phyloP scores from a whole-genome alignment of 208 protist genomes.

The Leishmania mexicana region DNA sequence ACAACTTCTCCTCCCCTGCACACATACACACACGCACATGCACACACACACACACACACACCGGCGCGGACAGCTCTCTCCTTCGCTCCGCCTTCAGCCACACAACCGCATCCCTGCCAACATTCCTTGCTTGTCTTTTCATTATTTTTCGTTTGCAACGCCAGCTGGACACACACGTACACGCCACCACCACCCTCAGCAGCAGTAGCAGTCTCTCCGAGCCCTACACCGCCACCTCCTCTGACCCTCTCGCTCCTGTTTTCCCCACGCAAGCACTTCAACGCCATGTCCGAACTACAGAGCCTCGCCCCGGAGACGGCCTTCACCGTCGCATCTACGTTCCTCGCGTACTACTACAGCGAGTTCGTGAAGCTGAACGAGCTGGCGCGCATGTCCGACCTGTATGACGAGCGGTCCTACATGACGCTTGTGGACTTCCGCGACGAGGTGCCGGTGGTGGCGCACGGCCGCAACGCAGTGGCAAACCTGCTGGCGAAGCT shows the following conservation, averaged over 20 bases:
- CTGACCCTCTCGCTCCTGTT: neutral
- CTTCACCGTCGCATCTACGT: conserved; percentile 62
- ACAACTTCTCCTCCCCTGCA: neutral
- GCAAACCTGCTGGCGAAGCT: conserved; percentile 53
- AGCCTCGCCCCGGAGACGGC: conserved; percentile 47
- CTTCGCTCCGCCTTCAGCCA: neutral
- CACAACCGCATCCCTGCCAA: neutral
- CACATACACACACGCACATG: neutral
- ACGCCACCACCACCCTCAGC: neutral
- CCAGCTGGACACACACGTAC: neutral
- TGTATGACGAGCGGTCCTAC: conserved; percentile 73
- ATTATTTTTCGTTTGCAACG: neutral
- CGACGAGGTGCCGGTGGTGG: conserved; percentile 46
- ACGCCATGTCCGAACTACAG: conserved; percentile 24
- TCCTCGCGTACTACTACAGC: conserved; percentile 82
- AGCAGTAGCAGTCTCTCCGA: neutral
- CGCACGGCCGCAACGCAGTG: conserved; percentile 57
- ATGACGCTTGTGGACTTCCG: conserved; percentile 61
- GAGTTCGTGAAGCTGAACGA: conserved; percentile 67
- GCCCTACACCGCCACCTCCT: neutral
- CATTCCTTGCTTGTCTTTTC: neutral
- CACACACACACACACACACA: neutral
- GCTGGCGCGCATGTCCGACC: conserved; percentile 47
- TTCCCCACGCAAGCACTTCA: neutral
- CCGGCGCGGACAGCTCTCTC: neutral